Evolutionary conservation across 331 rosid species (phyloP).

Genomic region (Phaseolus coccineus): DNA sequence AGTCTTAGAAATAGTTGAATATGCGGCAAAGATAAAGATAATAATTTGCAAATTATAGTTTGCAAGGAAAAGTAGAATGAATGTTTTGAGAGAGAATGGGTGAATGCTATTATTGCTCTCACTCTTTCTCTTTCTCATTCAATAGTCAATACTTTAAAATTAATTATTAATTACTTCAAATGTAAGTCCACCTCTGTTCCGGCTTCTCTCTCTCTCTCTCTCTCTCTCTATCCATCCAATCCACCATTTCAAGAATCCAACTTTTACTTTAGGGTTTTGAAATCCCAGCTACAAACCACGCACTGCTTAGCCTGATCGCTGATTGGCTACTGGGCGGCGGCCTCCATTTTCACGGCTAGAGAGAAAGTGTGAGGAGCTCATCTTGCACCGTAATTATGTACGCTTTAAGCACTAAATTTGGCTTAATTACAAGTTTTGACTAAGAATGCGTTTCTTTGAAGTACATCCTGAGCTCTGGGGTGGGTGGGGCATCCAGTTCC

Average conservation of each 20-base stretch:
- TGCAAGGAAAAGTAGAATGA: not conserved
- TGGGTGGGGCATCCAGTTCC: constrained; percentile 36
- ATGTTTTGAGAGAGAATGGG: not conserved
- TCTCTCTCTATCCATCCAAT: constrained; percentile 25
- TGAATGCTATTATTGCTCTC: not conserved
- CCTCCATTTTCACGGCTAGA: constrained; percentile 14
- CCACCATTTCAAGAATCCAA: constrained; percentile 28
- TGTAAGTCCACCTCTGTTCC: not conserved
- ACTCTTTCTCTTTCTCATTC: too few species aligned
- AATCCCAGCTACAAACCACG: constrained; percentile 22
- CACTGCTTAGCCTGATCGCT: constrained; percentile 31
- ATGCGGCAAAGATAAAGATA: not conserved
- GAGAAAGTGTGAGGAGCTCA: constrained; percentile 33
- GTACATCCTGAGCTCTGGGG: constrained; percentile 22
- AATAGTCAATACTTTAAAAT: too few species aligned
- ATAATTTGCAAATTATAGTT: not conserved
- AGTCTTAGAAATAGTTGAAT: too few species aligned
- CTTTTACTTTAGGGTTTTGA: constrained; percentile 45
- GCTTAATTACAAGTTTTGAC: constrained; percentile 17
- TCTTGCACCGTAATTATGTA: constrained; percentile 35
- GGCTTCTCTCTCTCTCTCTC: constrained; percentile 1
- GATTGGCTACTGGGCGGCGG: not conserved
- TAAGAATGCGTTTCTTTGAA: constrained; percentile 32
- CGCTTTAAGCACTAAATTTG: constrained; percentile 22
- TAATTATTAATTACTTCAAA: too few species aligned